Evolutionary conservation across 179 eudicot genomes (phyloP).

Genomic region (Beta macrorhiza): DNA sequence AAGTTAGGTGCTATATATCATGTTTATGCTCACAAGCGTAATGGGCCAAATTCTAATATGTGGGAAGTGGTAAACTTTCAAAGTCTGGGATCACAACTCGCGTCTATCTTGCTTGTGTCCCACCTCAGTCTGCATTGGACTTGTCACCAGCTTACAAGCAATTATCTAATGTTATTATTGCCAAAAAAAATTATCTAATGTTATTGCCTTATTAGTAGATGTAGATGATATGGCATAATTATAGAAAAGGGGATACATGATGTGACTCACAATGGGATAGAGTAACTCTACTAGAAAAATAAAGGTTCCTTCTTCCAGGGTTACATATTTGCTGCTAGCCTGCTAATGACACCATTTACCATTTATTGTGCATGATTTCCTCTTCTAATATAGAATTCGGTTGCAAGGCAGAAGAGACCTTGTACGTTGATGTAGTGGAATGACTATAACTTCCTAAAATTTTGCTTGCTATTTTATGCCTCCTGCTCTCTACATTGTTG

Average conservation of each 20-base stretch:
- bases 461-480: slow-evolving; percentile 4
- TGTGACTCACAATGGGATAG: too few relatives aligned
- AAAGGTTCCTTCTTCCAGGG: not conserved
- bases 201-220: too few relatives aligned
- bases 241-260: too few relatives aligned
- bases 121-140: too few relatives aligned
- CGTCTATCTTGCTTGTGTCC: too few relatives aligned
- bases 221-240: too few relatives aligned
- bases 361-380: not conserved
- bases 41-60: not conserved
- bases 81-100: not conserved
- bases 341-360: not conserved
- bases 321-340: not conserved
- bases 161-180: too few relatives aligned
- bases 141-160: too few relatives aligned
- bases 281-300: not conserved
- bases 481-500: slow-evolving; percentile 10
- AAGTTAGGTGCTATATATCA: not conserved
- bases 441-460: not conserved
- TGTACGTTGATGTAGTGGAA: not conserved
- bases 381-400: not conserved
- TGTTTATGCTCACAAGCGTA: not conserved
- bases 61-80: not conserved
- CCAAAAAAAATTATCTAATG: too few relatives aligned
- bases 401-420: not conserved